Conservation (phyloP, 805 yeast species). For the Monosporozyma solicola region DNA sequence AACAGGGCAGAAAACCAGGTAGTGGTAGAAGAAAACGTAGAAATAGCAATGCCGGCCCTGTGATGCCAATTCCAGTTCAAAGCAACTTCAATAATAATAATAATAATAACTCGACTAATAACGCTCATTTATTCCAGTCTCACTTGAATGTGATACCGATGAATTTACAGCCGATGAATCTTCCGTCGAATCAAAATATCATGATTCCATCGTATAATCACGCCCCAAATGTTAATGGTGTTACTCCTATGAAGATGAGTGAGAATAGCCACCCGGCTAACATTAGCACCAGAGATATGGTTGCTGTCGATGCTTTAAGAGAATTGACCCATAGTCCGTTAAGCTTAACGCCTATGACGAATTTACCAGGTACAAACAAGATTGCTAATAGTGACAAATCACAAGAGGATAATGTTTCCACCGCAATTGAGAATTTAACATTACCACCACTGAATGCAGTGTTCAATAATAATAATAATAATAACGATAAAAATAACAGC, state of each 20-base stretch:
- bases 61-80: background rate
- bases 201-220: background rate
- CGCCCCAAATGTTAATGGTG: background rate
- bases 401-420: background rate
- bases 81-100: background rate
- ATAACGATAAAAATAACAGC: no score
- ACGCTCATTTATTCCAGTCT: background rate
- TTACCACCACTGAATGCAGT: background rate
- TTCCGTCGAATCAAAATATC: background rate
- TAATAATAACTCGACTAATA: background rate
- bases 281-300: constrained; percentile 18
- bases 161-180: background rate
- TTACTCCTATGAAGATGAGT: background rate
- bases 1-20: constrained; percentile 30
- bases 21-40: constrained; percentile 25
- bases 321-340: constrained; percentile 20
- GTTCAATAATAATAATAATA: background rate
- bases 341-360: background rate
- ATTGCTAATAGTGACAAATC: background rate
- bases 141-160: background rate
- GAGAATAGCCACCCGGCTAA: background rate
- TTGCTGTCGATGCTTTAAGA: constrained; percentile 22
- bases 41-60: background rate
- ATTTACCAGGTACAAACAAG: background rate
- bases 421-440: background rate